These are phyloP conservation scores for Filosporella fistucella DNA, from an alignment of 495 filamentous ascomycete genomes.

Conservation along the genomic window DNA sequence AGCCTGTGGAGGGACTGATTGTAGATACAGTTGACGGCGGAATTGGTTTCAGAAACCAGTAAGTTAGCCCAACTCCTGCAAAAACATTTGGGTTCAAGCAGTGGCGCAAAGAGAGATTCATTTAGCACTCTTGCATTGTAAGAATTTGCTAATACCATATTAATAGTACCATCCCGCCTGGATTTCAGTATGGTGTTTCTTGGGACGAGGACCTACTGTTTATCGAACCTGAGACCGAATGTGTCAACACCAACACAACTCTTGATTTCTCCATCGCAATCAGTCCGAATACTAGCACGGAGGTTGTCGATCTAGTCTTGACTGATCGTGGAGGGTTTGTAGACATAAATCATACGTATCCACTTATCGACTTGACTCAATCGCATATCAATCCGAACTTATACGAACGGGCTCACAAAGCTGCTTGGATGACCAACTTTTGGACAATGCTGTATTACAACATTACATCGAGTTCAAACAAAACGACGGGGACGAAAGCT, in stretches of 20 bases:
- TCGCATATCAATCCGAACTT: conserved; percentile 30
- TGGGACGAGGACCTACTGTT: conserved; percentile 44
- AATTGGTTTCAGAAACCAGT: conserved; percentile 44
- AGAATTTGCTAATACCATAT: too few relatives aligned
- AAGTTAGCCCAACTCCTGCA: too few relatives aligned
- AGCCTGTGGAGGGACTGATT: conserved; percentile 37
- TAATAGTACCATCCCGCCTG: conserved; percentile 30
- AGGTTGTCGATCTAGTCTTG: conserved; percentile 22
- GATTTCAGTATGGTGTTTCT: conserved; percentile 19
- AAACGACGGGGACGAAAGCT: conserved; percentile 5
- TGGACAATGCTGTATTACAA: conserved; percentile 6
- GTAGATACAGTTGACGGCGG: conserved; percentile 35
- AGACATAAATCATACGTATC: conserved; percentile 26
- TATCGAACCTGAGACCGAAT: conserved; percentile 37
- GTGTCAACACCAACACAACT: conserved; percentile 40
- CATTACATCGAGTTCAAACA: conserved; percentile 1
- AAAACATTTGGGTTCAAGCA: too few relatives aligned
- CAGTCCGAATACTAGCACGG: not conserved
- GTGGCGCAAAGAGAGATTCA: too few relatives aligned
- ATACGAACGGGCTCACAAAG: conserved; percentile 32
- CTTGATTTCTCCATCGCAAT: conserved; percentile 28
- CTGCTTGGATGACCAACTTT: conserved; percentile 37
- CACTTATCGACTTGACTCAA: conserved; percentile 17
- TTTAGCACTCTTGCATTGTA: too few relatives aligned
- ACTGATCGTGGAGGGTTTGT: conserved; percentile 39